phyloP scores from a whole-genome alignment of 148 eudicot genomes.

The Nepenthes gracilis region DNA sequence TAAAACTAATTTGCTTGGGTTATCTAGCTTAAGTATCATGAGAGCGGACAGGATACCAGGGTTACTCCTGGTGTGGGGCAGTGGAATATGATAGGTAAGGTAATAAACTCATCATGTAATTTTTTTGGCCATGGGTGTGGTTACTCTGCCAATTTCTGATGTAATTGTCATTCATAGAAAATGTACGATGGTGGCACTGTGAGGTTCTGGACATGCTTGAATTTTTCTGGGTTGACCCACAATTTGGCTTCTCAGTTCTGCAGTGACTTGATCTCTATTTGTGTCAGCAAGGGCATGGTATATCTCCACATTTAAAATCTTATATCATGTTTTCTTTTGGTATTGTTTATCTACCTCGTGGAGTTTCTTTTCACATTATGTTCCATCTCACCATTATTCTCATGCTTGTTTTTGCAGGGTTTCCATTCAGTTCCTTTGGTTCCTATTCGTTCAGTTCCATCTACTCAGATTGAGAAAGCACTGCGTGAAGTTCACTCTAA shows the following conservation, averaged over 20 bases:
- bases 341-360: not conserved
- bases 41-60: constrained; percentile 23
- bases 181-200: constrained; percentile 61
- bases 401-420: constrained; percentile 17
- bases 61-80: constrained; percentile 59
- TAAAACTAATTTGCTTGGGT: not conserved
- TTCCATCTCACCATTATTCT: not conserved
- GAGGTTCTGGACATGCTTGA: constrained; percentile 49
- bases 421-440: constrained; percentile 28
- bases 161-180: constrained; percentile 29
- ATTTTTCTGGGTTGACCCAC: constrained; percentile 28
- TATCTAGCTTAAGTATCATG: constrained; percentile 57
- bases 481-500: constrained; percentile 26
- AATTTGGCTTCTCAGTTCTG: constrained; percentile 25
- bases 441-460: constrained; percentile 13
- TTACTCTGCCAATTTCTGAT: not conserved
- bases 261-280: constrained; percentile 37
- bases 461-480: constrained; percentile 35
- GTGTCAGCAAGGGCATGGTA: constrained; percentile 64
- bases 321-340: constrained; percentile 2
- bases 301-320: no score
- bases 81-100: constrained; percentile 93
- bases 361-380: not conserved
- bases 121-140: not conserved
- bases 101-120: constrained; percentile 3